Percentiles rank a stretch among this genome's conserved stretches.
phyloP scores from a whole-genome alignment of 768 basidiomycete species.

The Pleurotus tuber-regium region DNA sequence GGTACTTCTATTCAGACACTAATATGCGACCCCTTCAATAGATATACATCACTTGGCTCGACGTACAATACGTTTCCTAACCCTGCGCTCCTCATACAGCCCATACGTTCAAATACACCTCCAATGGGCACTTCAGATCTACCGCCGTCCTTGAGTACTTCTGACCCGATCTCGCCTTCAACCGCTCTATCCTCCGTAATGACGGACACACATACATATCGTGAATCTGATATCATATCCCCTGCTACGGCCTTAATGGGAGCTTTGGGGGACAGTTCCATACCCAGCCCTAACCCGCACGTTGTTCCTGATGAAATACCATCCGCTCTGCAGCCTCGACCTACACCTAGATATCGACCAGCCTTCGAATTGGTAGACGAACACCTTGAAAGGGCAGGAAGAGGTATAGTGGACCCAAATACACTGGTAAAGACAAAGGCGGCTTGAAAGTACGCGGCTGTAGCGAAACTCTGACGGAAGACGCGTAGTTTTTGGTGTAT shows the following conservation, averaged over 20 bases:
- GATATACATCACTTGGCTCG: conserved; percentile 97
- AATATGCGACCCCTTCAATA: conserved; percentile 25
- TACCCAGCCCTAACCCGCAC: too few species aligned
- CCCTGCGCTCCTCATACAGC: conserved; percentile 63
- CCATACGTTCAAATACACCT: conserved; percentile 14
- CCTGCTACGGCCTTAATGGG: conserved; percentile 10
- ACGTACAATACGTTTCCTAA: conserved; percentile 94
- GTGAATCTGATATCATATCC: background rate
- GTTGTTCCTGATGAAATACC: conserved; percentile 15
- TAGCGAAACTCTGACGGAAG: too few species aligned
- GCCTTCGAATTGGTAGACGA: conserved; percentile 82
- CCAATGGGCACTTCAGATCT: conserved; percentile 4
- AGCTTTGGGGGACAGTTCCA: conserved; percentile 1
- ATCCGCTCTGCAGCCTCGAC: background rate
- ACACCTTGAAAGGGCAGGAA: conserved; percentile 68
- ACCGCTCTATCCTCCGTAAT: conserved; percentile 12
- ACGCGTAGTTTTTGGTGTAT: too few species aligned
- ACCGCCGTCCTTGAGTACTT: conserved; percentile 21
- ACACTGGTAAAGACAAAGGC: too few species aligned
- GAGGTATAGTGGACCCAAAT: conserved; percentile 26
- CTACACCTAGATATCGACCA: conserved; percentile 51
- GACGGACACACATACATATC: background rate
- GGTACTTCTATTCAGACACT: background rate
- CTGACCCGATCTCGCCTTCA: conserved; percentile 23
- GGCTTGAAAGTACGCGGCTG: too few species aligned